Evolutionary conservation across 108 stramenopile genomes (phyloP), one percentile per base, ranked within the genome.

Genomic region (Fragilaria crotonensis): DNA sequence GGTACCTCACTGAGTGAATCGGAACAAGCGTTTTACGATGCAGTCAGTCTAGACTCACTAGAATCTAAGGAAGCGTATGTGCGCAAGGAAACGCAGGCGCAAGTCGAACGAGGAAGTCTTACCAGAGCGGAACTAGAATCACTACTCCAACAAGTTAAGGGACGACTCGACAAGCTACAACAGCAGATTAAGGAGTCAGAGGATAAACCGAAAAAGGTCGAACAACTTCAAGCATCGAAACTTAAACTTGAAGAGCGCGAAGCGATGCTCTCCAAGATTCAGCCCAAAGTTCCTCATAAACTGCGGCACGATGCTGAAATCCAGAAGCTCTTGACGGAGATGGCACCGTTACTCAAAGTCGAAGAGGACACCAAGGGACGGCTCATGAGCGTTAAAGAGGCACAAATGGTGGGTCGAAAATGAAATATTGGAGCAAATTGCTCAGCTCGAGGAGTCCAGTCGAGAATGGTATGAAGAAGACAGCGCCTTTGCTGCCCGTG

Each of bases 1-100:
- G 87, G 94, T 17, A 77, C 78, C n/a, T 57, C 80, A 25, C 60
- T 97, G 31, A 57, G 72, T 20, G 75, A 78, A n/a, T 62, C 65
- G 4, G 95, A 97, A 63, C 81, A 96, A 72, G 62, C 68, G 4
- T 75, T 97, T 27, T 95, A 95, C 59, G 92, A 96, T 58, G 55
- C 60, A 5, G 64, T 84, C 25, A 76, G 76, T 11, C 33, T 71
- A n/a, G 63, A 54, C 0, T 74, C 80, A 2, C 64, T 89, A 50
- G 70, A 78, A 52, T 74, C 84, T 45, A 93, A 93, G 55, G 67
- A 73, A 59, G 54, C 62, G 5, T 52, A 71, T 21, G 70, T 83
- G 11, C 70, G 77, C 57, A 78, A 81, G 28, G 62, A 71, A 45
- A 82, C 82, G 71, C 69, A 70, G 17, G 60, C 56, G n/a, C 90